Conservation (phyloP, 192 early-diverging fungal genomes). For the Backusella sp. region DNA sequence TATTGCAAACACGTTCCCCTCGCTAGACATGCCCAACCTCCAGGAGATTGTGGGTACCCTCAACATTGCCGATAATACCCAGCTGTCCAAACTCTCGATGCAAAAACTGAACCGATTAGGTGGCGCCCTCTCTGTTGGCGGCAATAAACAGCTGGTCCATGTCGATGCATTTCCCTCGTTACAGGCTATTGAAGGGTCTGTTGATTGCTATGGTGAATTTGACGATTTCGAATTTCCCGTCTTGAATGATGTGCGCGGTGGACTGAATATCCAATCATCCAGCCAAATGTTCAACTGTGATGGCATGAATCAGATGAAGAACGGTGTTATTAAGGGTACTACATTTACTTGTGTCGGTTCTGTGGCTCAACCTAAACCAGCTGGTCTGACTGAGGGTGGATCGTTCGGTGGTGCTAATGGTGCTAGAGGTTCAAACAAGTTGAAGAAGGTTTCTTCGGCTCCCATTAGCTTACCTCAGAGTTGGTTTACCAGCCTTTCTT, state of each 20-base stretch:
- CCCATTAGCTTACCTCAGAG: not conserved
- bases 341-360: slow-evolving; percentile 21
- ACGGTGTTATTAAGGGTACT: slow-evolving; percentile 33
- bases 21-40: slow-evolving; percentile 45
- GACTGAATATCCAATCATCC: slow-evolving; percentile 56
- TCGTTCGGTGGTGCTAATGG: not conserved
- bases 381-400: not conserved
- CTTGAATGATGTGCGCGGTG: slow-evolving; percentile 43
- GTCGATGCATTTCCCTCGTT: slow-evolving; percentile 58
- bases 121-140: slow-evolving; percentile 59
- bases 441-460: not conserved
- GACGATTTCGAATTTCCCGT: slow-evolving; percentile 53
- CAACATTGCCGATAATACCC: slow-evolving; percentile 55
- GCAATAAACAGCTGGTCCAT: slow-evolving; percentile 57
- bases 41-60: slow-evolving; percentile 51
- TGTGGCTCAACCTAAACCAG: slow-evolving; percentile 26
- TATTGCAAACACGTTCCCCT: slow-evolving; percentile 55
- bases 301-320: slow-evolving; percentile 15
- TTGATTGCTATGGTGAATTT: slow-evolving; percentile 58
- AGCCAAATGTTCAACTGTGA: slow-evolving; percentile 54
- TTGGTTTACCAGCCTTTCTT: not conserved
- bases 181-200: slow-evolving; percentile 53
- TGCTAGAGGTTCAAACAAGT: not conserved
- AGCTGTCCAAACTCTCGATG: slow-evolving; percentile 56
- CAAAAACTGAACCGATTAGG: slow-evolving; percentile 53